Base-by-base conservation (phyloP, 148 eudicot species). In the Agrostemma githago region DNA sequence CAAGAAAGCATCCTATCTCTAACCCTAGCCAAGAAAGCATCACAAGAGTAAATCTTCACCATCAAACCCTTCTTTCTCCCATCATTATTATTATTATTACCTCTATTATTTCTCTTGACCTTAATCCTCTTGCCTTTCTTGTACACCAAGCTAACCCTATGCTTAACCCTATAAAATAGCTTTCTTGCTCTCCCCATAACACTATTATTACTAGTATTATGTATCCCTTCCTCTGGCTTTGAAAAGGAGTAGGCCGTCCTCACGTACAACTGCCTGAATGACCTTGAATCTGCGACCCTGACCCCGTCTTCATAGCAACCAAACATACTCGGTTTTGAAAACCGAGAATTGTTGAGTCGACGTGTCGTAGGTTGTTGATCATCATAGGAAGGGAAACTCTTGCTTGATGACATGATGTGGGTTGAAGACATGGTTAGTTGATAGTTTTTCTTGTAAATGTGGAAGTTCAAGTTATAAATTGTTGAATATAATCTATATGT, bases 221-320 rank as follows among this genome's bases (percentile, higher is more conserved):
- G 14, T 66, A 77, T 63, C 2, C 67, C 82, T 71, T 89, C 90
- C 65, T 89, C 79, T 3, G 21, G n/a, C 78, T 83, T 78, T 2
- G 92, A 72, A 68, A 90, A 86, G 0, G 90, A 76, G 83, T 88
- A 90, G 71, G 80, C 76, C 78, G 92, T 90, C 68, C 88, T 79
- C 11, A 88, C 72, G 78, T 88, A 90, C 69, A 85, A 17, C 66
- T 88, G 95, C 82, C 95, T 77, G 79, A 88, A 86, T 46, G 92
- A 90, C 20, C 80, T 74, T 40, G 85, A 83, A 71, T 88, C 88
- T 21, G 84, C 87, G 72, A 85, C 85, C 62, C 74, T 46, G 43
- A 58, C 68, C 7, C 44, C 62, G 3, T 58, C 20, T 51, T 58
- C 21, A 15, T 34, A 48, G 37, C 58, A 62, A 41, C 71, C 75